Evolutionary conservation across 352 stramenopile genomes (phyloP), one percentile per base, ranked within the genome.

Genomic region (Phytophthora pisi): DNA sequence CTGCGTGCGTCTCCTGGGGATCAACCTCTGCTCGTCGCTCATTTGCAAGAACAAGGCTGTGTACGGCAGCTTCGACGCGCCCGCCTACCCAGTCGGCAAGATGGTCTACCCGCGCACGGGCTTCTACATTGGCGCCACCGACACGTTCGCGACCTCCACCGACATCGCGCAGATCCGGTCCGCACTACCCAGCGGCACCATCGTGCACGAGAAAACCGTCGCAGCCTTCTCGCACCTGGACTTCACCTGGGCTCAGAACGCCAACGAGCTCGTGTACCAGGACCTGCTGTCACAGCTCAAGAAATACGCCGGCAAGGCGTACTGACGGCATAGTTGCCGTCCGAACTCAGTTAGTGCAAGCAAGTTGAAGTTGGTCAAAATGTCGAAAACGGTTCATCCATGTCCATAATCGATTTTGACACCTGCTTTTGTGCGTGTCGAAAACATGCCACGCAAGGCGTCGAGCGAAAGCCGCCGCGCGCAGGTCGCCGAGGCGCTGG

Each of bases 11-110:
- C 34, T 65, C 3, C 66, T 84, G 6, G 70, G 73, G 5, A 64
- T 82, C 24, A 60, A 64, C 1, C 24, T 82, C 30, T 87, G 78
- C 43, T 72, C 74, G 2, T 64, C 30, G 6, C 24, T 59, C 18
- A 51, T 84, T 46, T 87, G 78, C 64, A 74, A 79, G 68, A 87
- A 84, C 74, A 84, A 83, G 65, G 51, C 24, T 4, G 54, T 74
- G 20, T 87, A 87, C 53, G 74, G 71, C 6, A 63, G 52, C 23
- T 79, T 79, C 55, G 66, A 82, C 5, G 70, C 73, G 20, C 74
- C 76, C n/a, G 43, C n/a, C n/a, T 78, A 57, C 51, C 51, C 40
- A 9, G 24, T 56, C 30, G 52, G 42, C 3, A 51, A n/a, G 26
- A 60, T 67, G 52, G 34, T 55, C n/a, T 67, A 81, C 54, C 76